Percentiles rank a stretch among this genome's conserved stretches.
phyloP scores from a whole-genome alignment of 805 yeast genomes.

The Grigorovia jiainica region DNA sequence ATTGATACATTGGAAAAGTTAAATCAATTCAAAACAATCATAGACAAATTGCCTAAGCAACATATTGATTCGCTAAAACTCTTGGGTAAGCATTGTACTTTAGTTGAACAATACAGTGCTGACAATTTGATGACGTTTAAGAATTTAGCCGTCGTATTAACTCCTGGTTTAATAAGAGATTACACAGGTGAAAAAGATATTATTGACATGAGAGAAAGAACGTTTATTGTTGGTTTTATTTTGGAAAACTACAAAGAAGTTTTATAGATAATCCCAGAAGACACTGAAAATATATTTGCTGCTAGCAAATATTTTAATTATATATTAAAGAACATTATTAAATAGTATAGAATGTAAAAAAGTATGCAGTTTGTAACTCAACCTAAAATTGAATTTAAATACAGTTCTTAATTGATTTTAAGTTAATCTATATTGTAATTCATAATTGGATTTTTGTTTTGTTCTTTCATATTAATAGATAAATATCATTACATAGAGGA shows the following conservation, averaged over 20 bases:
- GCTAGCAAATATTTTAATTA: not conserved
- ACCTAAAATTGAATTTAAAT: too few relatives aligned
- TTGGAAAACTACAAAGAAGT: constrained; percentile 35
- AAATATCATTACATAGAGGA: constrained; percentile 3
- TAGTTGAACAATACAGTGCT: constrained; percentile 43
- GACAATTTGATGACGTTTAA: constrained; percentile 72
- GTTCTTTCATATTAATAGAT: constrained; percentile 1
- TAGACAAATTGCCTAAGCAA: constrained; percentile 46
- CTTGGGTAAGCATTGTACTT: constrained; percentile 55
- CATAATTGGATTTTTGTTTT: not conserved
- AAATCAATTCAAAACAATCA: constrained; percentile 9
- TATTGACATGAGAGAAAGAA: constrained; percentile 72
- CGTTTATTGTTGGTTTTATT: constrained; percentile 67
- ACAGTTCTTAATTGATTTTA: too few relatives aligned
- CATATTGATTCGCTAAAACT: constrained; percentile 48
- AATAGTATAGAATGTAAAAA: too few relatives aligned
- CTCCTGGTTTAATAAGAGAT: constrained; percentile 86
- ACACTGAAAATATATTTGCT: too few relatives aligned
- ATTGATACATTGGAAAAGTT: constrained; percentile 6
- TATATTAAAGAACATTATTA: not conserved
- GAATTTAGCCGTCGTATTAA: constrained; percentile 86
- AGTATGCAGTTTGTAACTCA: too few relatives aligned
- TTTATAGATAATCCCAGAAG: constrained; percentile 5
- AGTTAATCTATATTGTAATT: not conserved
- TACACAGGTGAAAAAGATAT: constrained; percentile 74